Evolutionary conservation across 1,139 yeast species (phyloP), one percentile per base, ranked within the genome.

Genomic region (Meyerozyma smithsonii): DNA sequence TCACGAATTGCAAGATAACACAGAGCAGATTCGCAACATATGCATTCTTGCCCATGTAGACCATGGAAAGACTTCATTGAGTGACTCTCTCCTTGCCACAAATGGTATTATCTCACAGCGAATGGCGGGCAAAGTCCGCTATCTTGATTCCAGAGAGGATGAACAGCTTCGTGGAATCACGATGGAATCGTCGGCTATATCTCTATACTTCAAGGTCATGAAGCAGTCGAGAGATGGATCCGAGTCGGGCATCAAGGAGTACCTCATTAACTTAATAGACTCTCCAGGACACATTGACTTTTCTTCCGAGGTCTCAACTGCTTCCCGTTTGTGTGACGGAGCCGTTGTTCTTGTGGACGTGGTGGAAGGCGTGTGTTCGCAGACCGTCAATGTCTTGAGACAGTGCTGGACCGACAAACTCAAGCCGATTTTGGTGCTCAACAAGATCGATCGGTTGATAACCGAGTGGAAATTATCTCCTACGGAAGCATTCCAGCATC

Each of bases 211-310:
- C 61, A 79, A 81, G 52, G 76, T 84, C 3, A 59, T 79, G 54
- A 75, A 77, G 38, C 68, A 74, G 51, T 52, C 56, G 36, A 49
- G 52, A 20, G 58, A 48, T 4, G 34, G 21, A 6, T 42, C 61
- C 35, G 68, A 65, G 36, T 49, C 47, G 6, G 61, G 59, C 28
- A 75, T 83, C 25, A 78, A 75, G 32, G 96, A 92, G 54, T 87
- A 88, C 62, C 68, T 92, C 42, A 84, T 94, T 58, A 94, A 94
- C 55, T 73, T 94, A 53, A 90, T 94, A 41, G 99, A 94, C 62
- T 92, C 97, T 0, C 99, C 99, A 0, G 99, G 99, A 8, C 99
- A 94, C 56, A 89, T 94, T 49, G 99, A 94, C 61, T 94, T 94
- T 58, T 84, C 96, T 1, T 84, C 95, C 6, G 99, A 94, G 57